A percentile compares a stretch with the other conserved stretches of the same genome.
Evolutionary conservation across 192 early-diverging fungal species (phyloP).

Genomic region (Coemansia sp.): DNA sequence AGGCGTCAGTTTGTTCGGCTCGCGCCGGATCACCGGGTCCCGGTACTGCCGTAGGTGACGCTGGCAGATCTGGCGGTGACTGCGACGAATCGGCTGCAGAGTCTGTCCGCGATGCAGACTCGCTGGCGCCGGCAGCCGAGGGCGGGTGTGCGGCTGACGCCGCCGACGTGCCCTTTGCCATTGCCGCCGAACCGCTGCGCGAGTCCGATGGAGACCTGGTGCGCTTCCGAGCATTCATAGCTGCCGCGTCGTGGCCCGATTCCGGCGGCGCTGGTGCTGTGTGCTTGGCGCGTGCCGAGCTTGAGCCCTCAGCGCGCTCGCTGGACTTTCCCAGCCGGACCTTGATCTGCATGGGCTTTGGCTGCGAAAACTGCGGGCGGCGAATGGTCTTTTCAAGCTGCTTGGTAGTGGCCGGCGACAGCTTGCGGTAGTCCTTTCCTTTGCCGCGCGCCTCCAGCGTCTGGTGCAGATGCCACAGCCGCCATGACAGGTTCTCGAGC

Average conservation of each 20-base stretch:
- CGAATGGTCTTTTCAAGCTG: constrained; percentile 55
- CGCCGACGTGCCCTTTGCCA: background rate
- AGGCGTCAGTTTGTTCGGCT: background rate
- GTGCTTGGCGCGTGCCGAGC: background rate
- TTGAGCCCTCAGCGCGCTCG: constrained; percentile 10
- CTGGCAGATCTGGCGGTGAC: background rate
- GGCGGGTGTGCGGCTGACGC: background rate
- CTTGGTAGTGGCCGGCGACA: constrained; percentile 55
- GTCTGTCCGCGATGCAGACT: background rate
- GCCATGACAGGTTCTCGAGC: constrained; percentile 81
- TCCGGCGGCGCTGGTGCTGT: background rate
- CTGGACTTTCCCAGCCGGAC: constrained; percentile 43
- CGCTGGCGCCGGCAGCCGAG: background rate
- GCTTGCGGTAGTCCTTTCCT: constrained; percentile 55
- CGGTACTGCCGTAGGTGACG: background rate
- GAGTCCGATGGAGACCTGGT: constrained; percentile 3
- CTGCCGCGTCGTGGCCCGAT: background rate
- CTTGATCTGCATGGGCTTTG: constrained; percentile 53
- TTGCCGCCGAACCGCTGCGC: background rate
- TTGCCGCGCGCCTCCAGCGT: constrained; percentile 54
- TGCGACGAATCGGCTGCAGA: background rate
- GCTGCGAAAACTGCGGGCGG: constrained; percentile 23
- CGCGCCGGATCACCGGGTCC: background rate
- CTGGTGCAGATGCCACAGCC: constrained; percentile 77
- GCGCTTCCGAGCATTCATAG: background rate